Evolutionary conservation across 2,329 filamentous ascomycete genomes (phyloP), one percentile per base, ranked within the genome.

Genomic region (Whalleya microplaca): DNA sequence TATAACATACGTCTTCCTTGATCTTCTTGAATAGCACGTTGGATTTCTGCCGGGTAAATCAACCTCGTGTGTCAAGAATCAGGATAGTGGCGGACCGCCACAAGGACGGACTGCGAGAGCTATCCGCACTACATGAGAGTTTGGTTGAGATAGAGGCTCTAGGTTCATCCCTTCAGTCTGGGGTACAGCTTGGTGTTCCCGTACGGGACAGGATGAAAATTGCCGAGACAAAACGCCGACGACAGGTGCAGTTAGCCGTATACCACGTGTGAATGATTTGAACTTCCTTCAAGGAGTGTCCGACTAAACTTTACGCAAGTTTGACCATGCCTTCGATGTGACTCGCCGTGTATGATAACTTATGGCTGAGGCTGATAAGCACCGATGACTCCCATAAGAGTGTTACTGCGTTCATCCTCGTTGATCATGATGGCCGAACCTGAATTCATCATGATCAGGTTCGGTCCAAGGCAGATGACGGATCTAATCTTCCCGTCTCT

Each of bases 21-120:
- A 53, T 21, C 32, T 52, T 29, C 27, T 7, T 45, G 46, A 52
- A 46, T 47, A 44, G 51, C 56, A 58, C 56, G 27, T 41, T 44
- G 48, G 37, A 44, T 20, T 23, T n/a, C 19, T 40, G 23, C 48
- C 56, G 56, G 61, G 58, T 63, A 58, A 58, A 64, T 54, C 58
- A 59, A 48, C 60, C 53, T 60, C 49, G 45, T 59, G 53, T 61
- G 43, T 61, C 58, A 59, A 19, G 61, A 58, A 58, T 43, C 41
- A 21, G 40, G 44, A 16, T 37, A 12, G 32, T 29, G 40, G 29
- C 18, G 48, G 29, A 27, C 57, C 53, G 50, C 61, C 58, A 37
- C 32, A 14, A 16, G 32, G 32, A 5, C 4, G 32, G 32, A 16
- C 32, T 12, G 10, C 32, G 32, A 37, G 14, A 37, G 14, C 32